phyloP scores from a whole-genome alignment of 306 rosid genomes.

The Mimosa bimucronata region DNA sequence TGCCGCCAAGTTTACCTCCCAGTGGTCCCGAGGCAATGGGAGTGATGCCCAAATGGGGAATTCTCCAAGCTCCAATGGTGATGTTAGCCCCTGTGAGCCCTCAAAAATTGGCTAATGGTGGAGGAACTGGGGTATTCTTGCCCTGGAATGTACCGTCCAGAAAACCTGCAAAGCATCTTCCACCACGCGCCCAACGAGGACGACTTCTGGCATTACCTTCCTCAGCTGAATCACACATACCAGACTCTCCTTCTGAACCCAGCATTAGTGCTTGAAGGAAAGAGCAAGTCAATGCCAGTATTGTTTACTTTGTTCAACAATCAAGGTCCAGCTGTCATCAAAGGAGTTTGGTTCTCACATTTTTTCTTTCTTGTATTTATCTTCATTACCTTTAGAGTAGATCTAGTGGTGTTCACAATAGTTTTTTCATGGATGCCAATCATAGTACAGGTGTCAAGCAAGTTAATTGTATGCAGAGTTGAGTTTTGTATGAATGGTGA shows the following conservation, averaged over 20 bases:
- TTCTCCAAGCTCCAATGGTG: constrained; percentile 64
- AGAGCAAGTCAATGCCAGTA: constrained; percentile 28
- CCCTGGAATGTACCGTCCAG: constrained; percentile 79
- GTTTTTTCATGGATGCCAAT: constrained; percentile 43
- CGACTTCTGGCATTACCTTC: constrained; percentile 65
- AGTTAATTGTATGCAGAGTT: constrained; percentile 48
- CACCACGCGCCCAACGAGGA: constrained; percentile 86
- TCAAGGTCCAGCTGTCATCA: constrained; percentile 47
- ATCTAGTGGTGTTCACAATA: constrained; percentile 40
- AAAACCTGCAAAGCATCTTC: constrained; percentile 79
- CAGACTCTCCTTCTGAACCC: constrained; percentile 62
- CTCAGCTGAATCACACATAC: constrained; percentile 47
- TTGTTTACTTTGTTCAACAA: constrained; percentile 54
- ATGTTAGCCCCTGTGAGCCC: constrained; percentile 74
- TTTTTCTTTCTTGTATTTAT: constrained; percentile 14
- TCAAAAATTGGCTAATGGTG: constrained; percentile 53
- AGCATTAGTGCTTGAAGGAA: constrained; percentile 48
- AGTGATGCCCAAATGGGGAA: constrained; percentile 72
- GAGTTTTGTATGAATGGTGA: constrained; percentile 52
- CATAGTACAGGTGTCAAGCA: constrained; percentile 35
- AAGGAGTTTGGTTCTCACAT: constrained; percentile 41
- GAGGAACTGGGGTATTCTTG: constrained; percentile 96
- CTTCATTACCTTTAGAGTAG: constrained; percentile 32
- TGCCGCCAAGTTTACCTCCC: constrained; percentile 55
- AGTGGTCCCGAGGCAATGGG: constrained; percentile 63